Conservation (phyloP, 495 filamentous ascomycete genomes). For the Aspergillus heteromorphus region DNA sequence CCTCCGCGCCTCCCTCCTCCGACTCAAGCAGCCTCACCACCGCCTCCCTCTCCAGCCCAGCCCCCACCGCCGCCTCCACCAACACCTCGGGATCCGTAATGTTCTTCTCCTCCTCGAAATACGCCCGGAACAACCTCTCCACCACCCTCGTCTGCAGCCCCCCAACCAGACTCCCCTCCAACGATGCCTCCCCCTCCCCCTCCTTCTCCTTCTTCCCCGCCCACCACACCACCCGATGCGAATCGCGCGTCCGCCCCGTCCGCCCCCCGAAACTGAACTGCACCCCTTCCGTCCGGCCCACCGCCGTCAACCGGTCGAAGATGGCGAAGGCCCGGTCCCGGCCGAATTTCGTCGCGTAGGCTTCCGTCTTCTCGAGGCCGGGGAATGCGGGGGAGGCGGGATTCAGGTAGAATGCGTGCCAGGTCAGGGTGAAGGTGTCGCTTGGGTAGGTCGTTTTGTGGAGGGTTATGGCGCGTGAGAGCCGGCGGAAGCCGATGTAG, state of each 20-base stretch:
- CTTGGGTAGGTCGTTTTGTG: conserved; percentile 54
- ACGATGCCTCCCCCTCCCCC: conserved; percentile 26
- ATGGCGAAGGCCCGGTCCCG: conserved; percentile 51
- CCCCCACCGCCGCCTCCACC: conserved; percentile 54
- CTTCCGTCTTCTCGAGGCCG: conserved; percentile 51
- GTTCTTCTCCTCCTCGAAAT: conserved; percentile 75
- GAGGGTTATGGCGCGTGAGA: conserved; percentile 61
- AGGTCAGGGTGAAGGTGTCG: conserved; percentile 67
- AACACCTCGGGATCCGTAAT: conserved; percentile 62
- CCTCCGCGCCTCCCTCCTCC: conserved; percentile 59
- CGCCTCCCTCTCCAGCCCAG: conserved; percentile 55
- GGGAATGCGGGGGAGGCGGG: conserved; percentile 51
- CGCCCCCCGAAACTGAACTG: conserved; percentile 66
- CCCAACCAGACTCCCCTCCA: conserved; percentile 12
- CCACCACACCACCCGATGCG: conserved; percentile 68
- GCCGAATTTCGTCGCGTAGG: conserved; percentile 56
- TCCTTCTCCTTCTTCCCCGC: conserved; percentile 52
- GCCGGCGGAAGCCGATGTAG: conserved; percentile 75
- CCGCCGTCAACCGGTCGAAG: conserved; percentile 47
- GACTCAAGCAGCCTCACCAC: conserved; percentile 56
- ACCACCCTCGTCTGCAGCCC: conserved; percentile 58
- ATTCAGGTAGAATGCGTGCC: conserved; percentile 78
- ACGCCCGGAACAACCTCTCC: conserved; percentile 62
- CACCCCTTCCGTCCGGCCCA: conserved; percentile 63
- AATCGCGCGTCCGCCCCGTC: conserved; percentile 73